Evolutionary conservation across 768 basidiomycete species (phyloP).

Genomic region (Hortiboletus campestris): DNA sequence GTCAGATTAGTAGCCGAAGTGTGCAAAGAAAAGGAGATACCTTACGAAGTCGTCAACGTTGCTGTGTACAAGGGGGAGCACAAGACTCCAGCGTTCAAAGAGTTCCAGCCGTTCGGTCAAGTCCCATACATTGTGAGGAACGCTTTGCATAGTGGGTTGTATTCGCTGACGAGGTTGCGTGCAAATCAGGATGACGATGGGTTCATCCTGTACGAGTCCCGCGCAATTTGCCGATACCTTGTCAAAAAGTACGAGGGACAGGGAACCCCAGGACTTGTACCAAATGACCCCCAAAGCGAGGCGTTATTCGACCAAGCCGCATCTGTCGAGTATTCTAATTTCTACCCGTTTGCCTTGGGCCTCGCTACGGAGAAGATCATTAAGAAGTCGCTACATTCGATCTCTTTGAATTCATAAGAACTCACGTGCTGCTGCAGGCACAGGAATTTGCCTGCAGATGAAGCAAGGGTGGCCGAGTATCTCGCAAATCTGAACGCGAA

Average conservation of each 20-base stretch:
- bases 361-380: conserved; percentile 49
- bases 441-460: conserved; percentile 13
- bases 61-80: conserved; percentile 35
- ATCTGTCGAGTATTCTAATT: conserved; percentile 35
- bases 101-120: conserved; percentile 40
- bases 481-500: conserved; percentile 32
- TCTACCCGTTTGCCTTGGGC: conserved; percentile 45
- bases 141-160: background rate
- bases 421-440: conserved; percentile 12
- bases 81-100: conserved; percentile 26
- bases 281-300: conserved; percentile 9
- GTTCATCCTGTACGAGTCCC: conserved; percentile 26
- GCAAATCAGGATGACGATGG: conserved; percentile 30
- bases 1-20: conserved; percentile 40
- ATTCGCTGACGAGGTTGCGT: background rate
- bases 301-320: conserved; percentile 24
- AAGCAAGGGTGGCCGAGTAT: conserved; percentile 22
- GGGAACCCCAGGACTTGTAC: conserved; percentile 22
- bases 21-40: conserved; percentile 39
- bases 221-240: conserved; percentile 34
- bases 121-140: conserved; percentile 33
- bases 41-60: conserved; percentile 37
- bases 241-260: conserved; percentile 24
- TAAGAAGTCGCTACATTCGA: conserved; percentile 42
- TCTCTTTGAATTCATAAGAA: background rate